These are phyloP conservation scores for Saturnispora besseyi DNA, from an alignment of 805 yeast genomes.

Conservation along the genomic window DNA sequence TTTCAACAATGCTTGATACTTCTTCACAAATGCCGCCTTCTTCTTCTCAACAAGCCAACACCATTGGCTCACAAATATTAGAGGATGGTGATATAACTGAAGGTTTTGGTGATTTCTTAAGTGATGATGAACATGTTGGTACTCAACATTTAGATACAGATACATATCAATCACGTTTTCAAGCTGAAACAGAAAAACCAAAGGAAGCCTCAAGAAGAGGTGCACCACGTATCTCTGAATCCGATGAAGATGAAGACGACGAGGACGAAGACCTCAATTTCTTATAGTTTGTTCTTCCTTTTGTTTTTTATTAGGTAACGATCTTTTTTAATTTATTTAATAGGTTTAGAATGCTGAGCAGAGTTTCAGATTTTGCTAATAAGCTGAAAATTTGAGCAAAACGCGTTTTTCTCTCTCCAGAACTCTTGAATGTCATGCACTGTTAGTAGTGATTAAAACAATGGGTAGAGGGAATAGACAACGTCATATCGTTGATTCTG, in stretches of 20 bases:
- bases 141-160: neutral
- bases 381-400: neutral
- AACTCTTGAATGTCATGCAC: neutral
- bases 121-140: neutral
- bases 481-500: neutral
- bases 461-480: slow-evolving; percentile 1
- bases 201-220: neutral
- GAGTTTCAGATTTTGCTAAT: neutral
- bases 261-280: neutral
- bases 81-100: slow-evolving; percentile 3
- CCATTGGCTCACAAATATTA: neutral
- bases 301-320: neutral
- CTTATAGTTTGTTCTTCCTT: neutral
- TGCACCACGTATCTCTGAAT: neutral
- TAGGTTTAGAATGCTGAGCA: neutral
- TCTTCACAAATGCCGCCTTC: slow-evolving; percentile 10
- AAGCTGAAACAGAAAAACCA: neutral
- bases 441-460: neutral
- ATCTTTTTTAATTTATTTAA: neutral
- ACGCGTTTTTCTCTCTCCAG: neutral
- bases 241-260: neutral
- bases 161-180: neutral
- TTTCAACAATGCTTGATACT: slow-evolving; percentile 10
- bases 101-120: slow-evolving; percentile 2
- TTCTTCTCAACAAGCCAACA: neutral